Base-by-base conservation (phyloP, 345 rosid species). In the Populus euphratica region DNA sequence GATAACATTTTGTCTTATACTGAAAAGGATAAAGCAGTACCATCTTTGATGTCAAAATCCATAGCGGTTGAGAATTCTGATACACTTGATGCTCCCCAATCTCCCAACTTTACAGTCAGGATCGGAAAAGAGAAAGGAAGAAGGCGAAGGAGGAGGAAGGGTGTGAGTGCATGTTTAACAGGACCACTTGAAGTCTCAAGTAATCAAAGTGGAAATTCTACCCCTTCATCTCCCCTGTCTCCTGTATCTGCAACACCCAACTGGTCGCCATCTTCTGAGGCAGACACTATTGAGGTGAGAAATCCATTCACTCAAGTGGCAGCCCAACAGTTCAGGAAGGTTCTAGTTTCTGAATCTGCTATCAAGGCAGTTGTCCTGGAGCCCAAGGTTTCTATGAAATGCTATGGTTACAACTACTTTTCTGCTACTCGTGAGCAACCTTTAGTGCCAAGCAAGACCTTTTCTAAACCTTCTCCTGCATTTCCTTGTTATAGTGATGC, bases 201-300 rank as follows among this genome's bases (percentile, higher is more conserved):
- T 78, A 95, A 96, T 83, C 92, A 92, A 75, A 95, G 97, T 44
- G 99, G 94, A 78, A 90, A 88, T 78, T 93, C 99, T 38, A 95
- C 99, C 13, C 98, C 99, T 21, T 91, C 92, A 11, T 91, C 98
- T 66, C 97, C 98, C 3, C 72, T 86, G 62, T 94, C 99, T 68
- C 97, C 94, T 47, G 50, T 80, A 54, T 80, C 86, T 31, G 65
- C 44, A 43, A 81, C 79, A 21, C 73, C 87, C 59, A 77, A 74
- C 36, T 82, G 80, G 81, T 73, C 84, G 35, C 76, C 81, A 18
- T 70, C 89, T 79, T 77, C 86, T 68, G 86, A 85, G 47, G 59
- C 8, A 6, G 87, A 82, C 62, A 76, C 72, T 73, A 18, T 64
- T 25, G 82, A 61, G 72, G 77, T 79, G 23, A 80, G 85, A 74